Evolutionary conservation across 2,329 filamentous ascomycete species (phyloP).

Genomic region (Phaeosphaeriaceae sp.): DNA sequence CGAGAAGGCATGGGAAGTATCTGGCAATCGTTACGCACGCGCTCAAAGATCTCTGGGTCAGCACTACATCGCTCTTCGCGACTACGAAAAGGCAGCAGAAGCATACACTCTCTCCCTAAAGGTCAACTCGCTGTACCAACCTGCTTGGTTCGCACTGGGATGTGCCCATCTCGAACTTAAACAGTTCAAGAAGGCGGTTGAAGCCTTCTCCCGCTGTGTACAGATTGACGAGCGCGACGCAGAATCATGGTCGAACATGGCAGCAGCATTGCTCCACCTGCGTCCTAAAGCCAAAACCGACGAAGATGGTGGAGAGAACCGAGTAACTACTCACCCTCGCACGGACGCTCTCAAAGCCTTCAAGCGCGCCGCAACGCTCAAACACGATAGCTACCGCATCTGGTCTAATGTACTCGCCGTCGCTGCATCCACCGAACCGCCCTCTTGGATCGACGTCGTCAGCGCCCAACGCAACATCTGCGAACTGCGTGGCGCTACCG

Average conservation of each 20-base stretch:
- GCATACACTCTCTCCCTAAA: slow-evolving; percentile 80
- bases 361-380: slow-evolving; percentile 83
- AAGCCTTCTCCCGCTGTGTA: slow-evolving; percentile 84
- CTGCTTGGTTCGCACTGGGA: slow-evolving; percentile 88
- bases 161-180: slow-evolving; percentile 83
- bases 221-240: slow-evolving; percentile 87
- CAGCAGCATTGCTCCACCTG: slow-evolving; percentile 77
- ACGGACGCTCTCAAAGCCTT: slow-evolving; percentile 82
- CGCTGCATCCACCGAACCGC: slow-evolving; percentile 76
- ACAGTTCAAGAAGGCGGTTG: slow-evolving; percentile 78
- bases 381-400: slow-evolving; percentile 87
- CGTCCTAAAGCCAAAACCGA: slow-evolving; percentile 56
- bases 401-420: slow-evolving; percentile 97
- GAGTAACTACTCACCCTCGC: slow-evolving; percentile 57
- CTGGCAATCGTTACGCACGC: slow-evolving; percentile 78
- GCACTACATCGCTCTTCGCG: slow-evolving; percentile 71
- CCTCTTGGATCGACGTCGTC: slow-evolving; percentile 77
- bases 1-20: slow-evolving; percentile 86
- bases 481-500: slow-evolving; percentile 69
- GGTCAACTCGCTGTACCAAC: slow-evolving; percentile 80
- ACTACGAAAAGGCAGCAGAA: slow-evolving; percentile 73
- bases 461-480: slow-evolving; percentile 77
- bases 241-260: slow-evolving; percentile 93
- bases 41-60: slow-evolving; percentile 89
- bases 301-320: slow-evolving; percentile 40